These are phyloP conservation scores for Ophiostoma piceae DNA, from an alignment of 2,329 filamentous ascomycete genomes.

Conservation along the genomic window DNA sequence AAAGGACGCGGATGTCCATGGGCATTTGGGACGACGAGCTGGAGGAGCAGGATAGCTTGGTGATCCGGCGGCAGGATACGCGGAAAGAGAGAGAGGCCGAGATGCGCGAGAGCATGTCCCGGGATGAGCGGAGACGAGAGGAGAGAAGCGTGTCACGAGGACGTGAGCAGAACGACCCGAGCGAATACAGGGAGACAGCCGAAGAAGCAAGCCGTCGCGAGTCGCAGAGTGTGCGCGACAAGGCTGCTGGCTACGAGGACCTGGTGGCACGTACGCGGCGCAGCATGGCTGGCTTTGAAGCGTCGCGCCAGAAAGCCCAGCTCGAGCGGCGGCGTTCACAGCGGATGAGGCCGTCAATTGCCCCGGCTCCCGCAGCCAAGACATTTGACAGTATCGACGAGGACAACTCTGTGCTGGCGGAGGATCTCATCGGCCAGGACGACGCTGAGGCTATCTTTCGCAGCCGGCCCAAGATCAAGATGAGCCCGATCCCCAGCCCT, in stretches of 20 bases:
- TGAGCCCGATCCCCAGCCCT: conserved; percentile 61
- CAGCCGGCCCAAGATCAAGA: conserved; percentile 72
- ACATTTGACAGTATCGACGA: conserved; percentile 39
- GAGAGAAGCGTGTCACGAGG: background rate
- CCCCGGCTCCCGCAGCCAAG: conserved; percentile 29
- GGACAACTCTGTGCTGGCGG: conserved; percentile 49
- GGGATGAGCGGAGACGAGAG: conserved; percentile 27
- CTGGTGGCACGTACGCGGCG: conserved; percentile 53
- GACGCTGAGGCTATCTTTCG: conserved; percentile 82
- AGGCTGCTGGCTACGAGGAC: conserved; percentile 39
- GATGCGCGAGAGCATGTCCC: conserved; percentile 25
- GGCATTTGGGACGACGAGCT: conserved; percentile 43
- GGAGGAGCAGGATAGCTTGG: conserved; percentile 15
- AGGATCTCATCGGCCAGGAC: conserved; percentile 66
- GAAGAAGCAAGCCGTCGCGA: conserved; percentile 1
- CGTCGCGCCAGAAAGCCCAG: conserved; percentile 56
- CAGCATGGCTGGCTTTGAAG: conserved; percentile 59
- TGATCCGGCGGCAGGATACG: conserved; percentile 19
- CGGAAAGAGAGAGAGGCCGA: conserved; percentile 11
- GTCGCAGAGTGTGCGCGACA: background rate
- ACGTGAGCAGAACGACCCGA: conserved; percentile 17
- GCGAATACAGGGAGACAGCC: conserved; percentile 9
- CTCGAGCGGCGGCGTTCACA: conserved; percentile 50
- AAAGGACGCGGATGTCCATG: conserved; percentile 80
- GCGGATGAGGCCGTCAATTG: conserved; percentile 34